Evolutionary conservation across 2,329 filamentous ascomycete genomes (phyloP).

Genomic region (Pestalotiopsis sp.): DNA sequence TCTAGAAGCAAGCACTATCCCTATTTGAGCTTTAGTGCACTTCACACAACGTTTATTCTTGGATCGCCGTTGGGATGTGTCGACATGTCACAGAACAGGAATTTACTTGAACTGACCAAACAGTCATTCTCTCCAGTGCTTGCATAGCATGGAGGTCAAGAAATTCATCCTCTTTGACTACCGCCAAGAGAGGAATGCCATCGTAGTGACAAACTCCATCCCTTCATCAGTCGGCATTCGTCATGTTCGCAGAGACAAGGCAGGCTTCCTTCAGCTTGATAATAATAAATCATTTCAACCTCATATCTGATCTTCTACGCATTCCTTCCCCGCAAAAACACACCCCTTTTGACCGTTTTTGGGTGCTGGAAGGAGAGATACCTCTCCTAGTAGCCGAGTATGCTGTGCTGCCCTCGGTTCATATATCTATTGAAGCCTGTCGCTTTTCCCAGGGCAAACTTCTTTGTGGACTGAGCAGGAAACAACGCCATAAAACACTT

Average conservation of each 20-base stretch:
- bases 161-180: too few relatives aligned
- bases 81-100: too few relatives aligned
- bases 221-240: too few relatives aligned
- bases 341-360: slow-evolving; percentile 6
- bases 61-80: too few relatives aligned
- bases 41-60: neutral
- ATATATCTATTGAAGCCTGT: slow-evolving; percentile 28
- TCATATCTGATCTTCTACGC: slow-evolving; percentile 9
- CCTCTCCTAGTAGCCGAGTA: neutral
- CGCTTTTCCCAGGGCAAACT: slow-evolving; percentile 24
- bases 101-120: too few relatives aligned
- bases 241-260: too few relatives aligned
- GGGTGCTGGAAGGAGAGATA: neutral
- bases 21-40: neutral
- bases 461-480: slow-evolving; percentile 27
- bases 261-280: neutral
- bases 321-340: neutral
- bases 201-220: too few relatives aligned
- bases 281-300: neutral
- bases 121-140: too few relatives aligned
- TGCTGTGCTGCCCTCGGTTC: slow-evolving; percentile 8
- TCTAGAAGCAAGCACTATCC: neutral
- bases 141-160: too few relatives aligned
- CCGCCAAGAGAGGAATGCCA: too few relatives aligned
- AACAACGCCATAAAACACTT: slow-evolving; percentile 29